Evolutionary conservation across 306 rosid genomes (phyloP).

Genomic region (Castanopsis chinensis): DNA sequence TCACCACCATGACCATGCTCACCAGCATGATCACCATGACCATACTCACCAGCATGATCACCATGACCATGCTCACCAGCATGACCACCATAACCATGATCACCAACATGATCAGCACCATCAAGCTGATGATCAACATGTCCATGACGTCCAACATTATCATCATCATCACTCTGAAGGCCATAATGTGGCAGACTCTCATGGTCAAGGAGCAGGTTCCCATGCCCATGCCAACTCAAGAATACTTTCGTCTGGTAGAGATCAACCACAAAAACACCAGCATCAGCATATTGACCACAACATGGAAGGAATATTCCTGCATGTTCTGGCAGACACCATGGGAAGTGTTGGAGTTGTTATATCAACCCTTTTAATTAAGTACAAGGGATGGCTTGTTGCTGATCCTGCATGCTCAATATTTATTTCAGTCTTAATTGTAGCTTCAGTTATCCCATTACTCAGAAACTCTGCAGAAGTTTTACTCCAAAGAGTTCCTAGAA

Average conservation of each 20-base stretch:
- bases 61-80: conserved; percentile 12
- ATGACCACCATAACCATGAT: conserved; percentile 25
- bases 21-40: conserved; percentile 12
- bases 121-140: conserved; percentile 21
- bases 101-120: conserved; percentile 14
- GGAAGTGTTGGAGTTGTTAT: conserved; percentile 97
- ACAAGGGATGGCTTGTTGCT: conserved; percentile 92
- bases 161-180: conserved; percentile 6
- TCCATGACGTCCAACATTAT: conserved; percentile 10
- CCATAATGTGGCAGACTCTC: conserved; percentile 11
- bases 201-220: conserved; percentile 19
- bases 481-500: conserved; percentile 88
- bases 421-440: conserved; percentile 73
- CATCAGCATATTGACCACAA: conserved; percentile 94
- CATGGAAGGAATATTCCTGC: conserved; percentile 98
- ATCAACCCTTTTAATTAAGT: conserved; percentile 85
- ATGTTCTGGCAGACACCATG: conserved; percentile 92
- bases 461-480: conserved; percentile 83
- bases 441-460: conserved; percentile 87
- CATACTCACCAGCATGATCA: conserved; percentile 9
- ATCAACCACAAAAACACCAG: conserved; percentile 35
- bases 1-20: conserved; percentile 19
- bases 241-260: conserved; percentile 8
- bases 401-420: conserved; percentile 98
- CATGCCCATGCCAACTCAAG: not conserved